Evolutionary conservation across 768 basidiomycete genomes (phyloP).

Genomic region (Coprinopsis strossmayeri): DNA sequence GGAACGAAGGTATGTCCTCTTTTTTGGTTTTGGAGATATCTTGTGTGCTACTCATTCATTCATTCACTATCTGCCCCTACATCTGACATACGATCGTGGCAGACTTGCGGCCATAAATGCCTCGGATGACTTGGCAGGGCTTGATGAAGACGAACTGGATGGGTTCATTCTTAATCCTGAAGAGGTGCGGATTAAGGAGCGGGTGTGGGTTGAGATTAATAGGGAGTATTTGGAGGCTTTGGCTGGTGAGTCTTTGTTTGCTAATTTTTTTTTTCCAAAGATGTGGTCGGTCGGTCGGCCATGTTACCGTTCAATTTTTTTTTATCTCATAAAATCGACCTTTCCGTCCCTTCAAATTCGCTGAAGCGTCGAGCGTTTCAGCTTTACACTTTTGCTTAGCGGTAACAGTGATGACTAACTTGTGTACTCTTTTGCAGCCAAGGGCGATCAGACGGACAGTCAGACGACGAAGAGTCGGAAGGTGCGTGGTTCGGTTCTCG

Average conservation of each 20-base stretch:
- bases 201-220: slow-evolving; percentile 93
- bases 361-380: background rate
- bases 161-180: slow-evolving; percentile 69
- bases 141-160: slow-evolving; percentile 92
- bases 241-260: slow-evolving; percentile 51
- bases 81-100: background rate
- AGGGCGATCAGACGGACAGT: slow-evolving; percentile 49
- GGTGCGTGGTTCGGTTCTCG: slow-evolving; percentile 69
- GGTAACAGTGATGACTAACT: too few relatives aligned
- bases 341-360: background rate
- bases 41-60: too few relatives aligned
- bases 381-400: too few relatives aligned
- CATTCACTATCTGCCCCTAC: too few relatives aligned
- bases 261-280: background rate
- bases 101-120: slow-evolving; percentile 35
- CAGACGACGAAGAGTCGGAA: slow-evolving; percentile 57
- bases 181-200: slow-evolving; percentile 81
- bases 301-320: background rate
- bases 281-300: background rate
- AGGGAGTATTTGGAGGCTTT: slow-evolving; percentile 84
- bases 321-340: background rate
- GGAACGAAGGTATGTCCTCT: background rate
- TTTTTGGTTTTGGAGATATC: too few relatives aligned
- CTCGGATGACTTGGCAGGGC: slow-evolving; percentile 56
- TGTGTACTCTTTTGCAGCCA: slow-evolving; percentile 40